Conservation (phyloP, 2,329 filamentous ascomycete genomes). For the Monosporascus ibericus region DNA sequence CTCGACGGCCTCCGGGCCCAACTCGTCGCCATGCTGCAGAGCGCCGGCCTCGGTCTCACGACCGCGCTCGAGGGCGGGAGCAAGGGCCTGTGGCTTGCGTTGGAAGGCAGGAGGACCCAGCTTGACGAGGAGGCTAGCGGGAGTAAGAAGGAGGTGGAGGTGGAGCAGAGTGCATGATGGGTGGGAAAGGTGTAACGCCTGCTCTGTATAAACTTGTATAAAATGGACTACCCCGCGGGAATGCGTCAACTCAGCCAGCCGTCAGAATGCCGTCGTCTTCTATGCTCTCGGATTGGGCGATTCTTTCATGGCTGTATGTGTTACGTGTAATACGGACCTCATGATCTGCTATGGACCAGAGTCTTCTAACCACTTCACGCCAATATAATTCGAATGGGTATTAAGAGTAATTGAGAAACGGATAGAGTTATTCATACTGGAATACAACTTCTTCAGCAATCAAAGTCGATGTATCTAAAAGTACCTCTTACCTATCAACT, state of each 20-base stretch:
- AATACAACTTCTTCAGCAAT: too few relatives aligned
- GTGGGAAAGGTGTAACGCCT: slow-evolving; percentile 14
- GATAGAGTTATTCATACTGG: too few relatives aligned
- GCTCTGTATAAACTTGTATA: slow-evolving; percentile 5
- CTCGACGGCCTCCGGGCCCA: slow-evolving; percentile 75
- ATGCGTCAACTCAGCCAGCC: too few relatives aligned
- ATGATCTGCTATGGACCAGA: too few relatives aligned
- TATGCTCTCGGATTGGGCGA: too few relatives aligned
- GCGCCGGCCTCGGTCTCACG: slow-evolving; percentile 71
- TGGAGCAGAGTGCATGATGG: slow-evolving; percentile 16
- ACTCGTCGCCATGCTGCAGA: slow-evolving; percentile 74
- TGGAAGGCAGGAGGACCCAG: slow-evolving; percentile 76
- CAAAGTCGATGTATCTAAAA: too few relatives aligned
- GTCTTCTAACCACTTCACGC: too few relatives aligned
- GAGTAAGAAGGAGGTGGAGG: slow-evolving; percentile 23
- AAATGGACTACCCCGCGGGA: background rate
- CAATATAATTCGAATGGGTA: too few relatives aligned
- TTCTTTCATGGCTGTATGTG: background rate
- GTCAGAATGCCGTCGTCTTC: too few relatives aligned
- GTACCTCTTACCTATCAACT: too few relatives aligned
- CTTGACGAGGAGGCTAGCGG: slow-evolving; percentile 64
- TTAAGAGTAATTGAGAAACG: too few relatives aligned
- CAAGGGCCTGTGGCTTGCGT: slow-evolving; percentile 78
- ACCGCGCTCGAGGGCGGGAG: slow-evolving; percentile 72
- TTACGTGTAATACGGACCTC: background rate